Percentiles rank a stretch among this genome's conserved stretches.
These are phyloP conservation scores for Aspergillus spinulosporus DNA, from an alignment of 2,329 filamentous ascomycete species.

Conservation along the genomic window DNA sequence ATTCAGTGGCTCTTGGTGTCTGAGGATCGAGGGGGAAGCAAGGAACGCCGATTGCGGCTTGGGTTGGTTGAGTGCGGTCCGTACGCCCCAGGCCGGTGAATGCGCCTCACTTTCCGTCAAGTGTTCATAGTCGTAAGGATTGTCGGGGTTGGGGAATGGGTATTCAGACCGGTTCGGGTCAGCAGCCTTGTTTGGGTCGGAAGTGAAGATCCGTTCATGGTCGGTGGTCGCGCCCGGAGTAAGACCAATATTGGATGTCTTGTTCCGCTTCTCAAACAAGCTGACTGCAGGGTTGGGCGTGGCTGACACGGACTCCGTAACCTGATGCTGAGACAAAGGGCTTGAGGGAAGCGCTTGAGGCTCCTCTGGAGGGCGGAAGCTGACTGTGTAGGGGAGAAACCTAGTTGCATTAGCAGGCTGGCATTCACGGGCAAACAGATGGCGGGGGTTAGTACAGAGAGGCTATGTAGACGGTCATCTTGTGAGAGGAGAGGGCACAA, in stretches of 20 bases:
- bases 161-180: constrained; percentile 29
- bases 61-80: constrained; percentile 70
- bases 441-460: constrained; percentile 51
- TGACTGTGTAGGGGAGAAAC: constrained; percentile 87
- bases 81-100: constrained; percentile 72
- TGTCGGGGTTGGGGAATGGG: constrained; percentile 29
- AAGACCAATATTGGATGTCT: constrained; percentile 26
- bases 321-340: constrained; percentile 26
- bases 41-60: constrained; percentile 71
- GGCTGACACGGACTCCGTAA: constrained; percentile 30
- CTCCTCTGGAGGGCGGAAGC: constrained; percentile 67
- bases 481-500: constrained; percentile 18
- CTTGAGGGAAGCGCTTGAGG: constrained; percentile 39
- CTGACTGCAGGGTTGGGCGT: constrained; percentile 31
- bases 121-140: constrained; percentile 42
- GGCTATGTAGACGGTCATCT: constrained; percentile 62
- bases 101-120: constrained; percentile 72
- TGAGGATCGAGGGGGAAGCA: constrained; percentile 73
- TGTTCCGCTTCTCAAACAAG: constrained; percentile 36
- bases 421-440: neutral
- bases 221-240: constrained; percentile 46
- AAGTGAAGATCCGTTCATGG: constrained; percentile 45
- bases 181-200: constrained; percentile 23
- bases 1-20: constrained; percentile 55
- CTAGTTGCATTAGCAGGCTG: constrained; percentile 48